Evolutionary conservation across 192 early-diverging fungal genomes (phyloP), one percentile per base, ranked within the genome.

Genomic region (Gorgonomyces haynaldii): DNA sequence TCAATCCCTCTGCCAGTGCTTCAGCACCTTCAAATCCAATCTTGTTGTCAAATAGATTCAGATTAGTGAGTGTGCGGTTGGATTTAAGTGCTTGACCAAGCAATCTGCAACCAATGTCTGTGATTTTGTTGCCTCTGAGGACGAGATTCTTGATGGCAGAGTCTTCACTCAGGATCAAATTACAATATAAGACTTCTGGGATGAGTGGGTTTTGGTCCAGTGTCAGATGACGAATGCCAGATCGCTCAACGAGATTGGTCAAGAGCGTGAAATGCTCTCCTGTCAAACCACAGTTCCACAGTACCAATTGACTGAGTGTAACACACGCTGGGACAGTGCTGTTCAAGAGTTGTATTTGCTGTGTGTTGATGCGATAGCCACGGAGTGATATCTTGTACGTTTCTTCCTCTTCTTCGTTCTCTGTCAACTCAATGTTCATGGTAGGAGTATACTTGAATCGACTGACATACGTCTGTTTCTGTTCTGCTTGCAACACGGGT

Each of bases 231-330:
- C 61, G 46, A 28, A 75, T 53, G 49, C 47, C 60, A 9, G 64
- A 37, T 21, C 8, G 10, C 1, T 49, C 29, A 8, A 61, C 37
- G 1, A 64, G 38, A 9, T 54, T 29, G 15, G 54, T 13, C 1
- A 63, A 24, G 38, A 70, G 37, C 0, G 45, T 6, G 37, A 75
- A 52, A 34, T 75, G 72, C 15, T 31, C 12, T 20, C 56, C 61
- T 13, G 36, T 60, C 3, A 75, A 52, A 17, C 64, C 63, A 47
- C 65, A 67, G 50, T 70, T 75, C 72, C 72, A 75, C 3, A 75
- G 34, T 9, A 62, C 15, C 32, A 34, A 15, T 9, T 34, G n/a
- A n/a, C n/a, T n/a, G n/a, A n/a, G n/a, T n/a, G n/a, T n/a, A n/a
- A n/a, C n/a, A n/a, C n/a, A n/a, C n/a, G n/a, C n/a, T n/a, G n/a